phyloP scores from a whole-genome alignment of 768 basidiomycete species.

The Strobilomyces echinocephalus region DNA sequence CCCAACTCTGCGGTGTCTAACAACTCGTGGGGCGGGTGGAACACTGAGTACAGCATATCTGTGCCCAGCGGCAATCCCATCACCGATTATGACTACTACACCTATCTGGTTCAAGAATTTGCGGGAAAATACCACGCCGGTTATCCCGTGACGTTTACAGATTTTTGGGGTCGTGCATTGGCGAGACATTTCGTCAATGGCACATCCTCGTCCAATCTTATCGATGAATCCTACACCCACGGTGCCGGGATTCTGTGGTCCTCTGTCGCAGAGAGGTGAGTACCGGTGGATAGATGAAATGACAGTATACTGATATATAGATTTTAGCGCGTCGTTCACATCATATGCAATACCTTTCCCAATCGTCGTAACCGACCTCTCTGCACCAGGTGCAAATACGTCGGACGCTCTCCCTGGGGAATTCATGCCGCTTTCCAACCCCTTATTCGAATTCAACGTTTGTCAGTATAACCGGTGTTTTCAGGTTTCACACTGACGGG shows the following conservation, averaged over 20 bases:
- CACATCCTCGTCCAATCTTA: constrained; percentile 31
- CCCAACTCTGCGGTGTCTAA: constrained; percentile 11
- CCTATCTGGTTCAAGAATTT: constrained; percentile 23
- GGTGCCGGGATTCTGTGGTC: constrained; percentile 35
- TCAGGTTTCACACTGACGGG: not conserved
- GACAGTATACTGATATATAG: not conserved
- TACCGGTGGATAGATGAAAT: not conserved
- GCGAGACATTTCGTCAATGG: constrained; percentile 38
- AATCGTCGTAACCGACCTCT: constrained; percentile 29
- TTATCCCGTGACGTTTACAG: constrained; percentile 29
- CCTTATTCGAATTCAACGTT: constrained; percentile 34
- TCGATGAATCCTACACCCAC: constrained; percentile 26
- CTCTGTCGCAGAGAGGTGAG: constrained; percentile 30
- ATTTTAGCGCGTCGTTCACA: constrained; percentile 29
- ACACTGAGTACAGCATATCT: constrained; percentile 18
- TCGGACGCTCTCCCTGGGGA: constrained; percentile 18
- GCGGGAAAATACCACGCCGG: constrained; percentile 30
- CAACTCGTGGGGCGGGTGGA: constrained; percentile 33
- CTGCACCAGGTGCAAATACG: constrained; percentile 23
- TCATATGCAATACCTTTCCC: constrained; percentile 37
- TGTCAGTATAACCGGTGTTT: constrained; percentile 18
- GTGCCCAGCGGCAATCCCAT: constrained; percentile 18
- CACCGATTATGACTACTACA: constrained; percentile 15
- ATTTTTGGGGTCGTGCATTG: constrained; percentile 25
- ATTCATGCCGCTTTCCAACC: constrained; percentile 28